Base-by-base conservation (phyloP, 208 protist species). In the Wallacemonas collosoma region DNA sequence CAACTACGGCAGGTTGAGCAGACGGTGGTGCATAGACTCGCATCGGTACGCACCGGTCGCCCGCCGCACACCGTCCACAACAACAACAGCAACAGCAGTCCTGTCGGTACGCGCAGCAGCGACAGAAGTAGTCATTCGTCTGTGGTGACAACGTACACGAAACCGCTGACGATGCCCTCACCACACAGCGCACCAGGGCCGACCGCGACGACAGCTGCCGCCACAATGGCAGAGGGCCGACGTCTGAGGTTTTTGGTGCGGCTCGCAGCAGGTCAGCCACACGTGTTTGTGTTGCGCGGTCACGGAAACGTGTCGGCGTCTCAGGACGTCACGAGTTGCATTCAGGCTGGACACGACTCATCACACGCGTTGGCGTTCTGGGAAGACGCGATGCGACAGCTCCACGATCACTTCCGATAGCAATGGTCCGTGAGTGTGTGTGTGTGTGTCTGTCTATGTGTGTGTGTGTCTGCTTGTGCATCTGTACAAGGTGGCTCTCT, bases 281-380 rank as follows among this genome's bases (percentile, higher is more conserved):
- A 35, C 15, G 2, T 44, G n/a, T 65, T 65, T 50, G 4, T 38
- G n/a, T 41, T 14, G 8, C n/a, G 3, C 15, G 56, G 26, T 26
- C 26, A 43, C 5, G 36, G 56, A 3, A 17, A 40, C 41, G 66
- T 15, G 26, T 36, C 5, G 55, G n/a, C 14, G 26, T 7, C 48
- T 3, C 55, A 47, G 9, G 15, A 61, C 43, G 40, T 51, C 40
- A 39, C 41, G 6, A 38, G 43, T n/a, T 38, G 6, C 45, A 26
- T 62, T 14, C 55, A 64, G 50, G 41, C 41, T 11, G 58, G 55
- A 40, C 58, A 72, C 26, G 26, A 39, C 17, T 61, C 45, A 7
- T 72, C 47, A 15, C 58, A 35, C 44, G 38, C 44, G 40, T 39
- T 64, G 55, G 26, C 47, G 26, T 17, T 8, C 26, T 72, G 55